phyloP scores from a whole-genome alignment of 2,329 filamentous ascomycete species.

The Blumeria graminis region DNA sequence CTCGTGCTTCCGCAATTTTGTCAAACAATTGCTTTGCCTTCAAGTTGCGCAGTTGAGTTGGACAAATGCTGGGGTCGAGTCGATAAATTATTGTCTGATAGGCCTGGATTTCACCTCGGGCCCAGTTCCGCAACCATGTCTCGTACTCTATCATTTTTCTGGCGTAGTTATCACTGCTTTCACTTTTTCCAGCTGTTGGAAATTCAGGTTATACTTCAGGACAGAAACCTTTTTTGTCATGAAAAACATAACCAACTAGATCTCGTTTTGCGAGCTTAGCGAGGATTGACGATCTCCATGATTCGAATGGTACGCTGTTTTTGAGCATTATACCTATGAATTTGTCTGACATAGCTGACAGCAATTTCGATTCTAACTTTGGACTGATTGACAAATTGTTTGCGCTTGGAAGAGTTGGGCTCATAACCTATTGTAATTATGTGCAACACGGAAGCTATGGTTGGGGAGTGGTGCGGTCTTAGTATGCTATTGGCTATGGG shows the following conservation, averaged over 20 bases:
- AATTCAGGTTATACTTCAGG: neutral
- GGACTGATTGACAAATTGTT: neutral
- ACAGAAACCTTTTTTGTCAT: neutral
- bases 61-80: neutral
- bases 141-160: neutral
- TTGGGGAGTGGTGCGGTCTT: no score
- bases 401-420: neutral
- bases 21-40: neutral
- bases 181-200: neutral
- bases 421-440: neutral
- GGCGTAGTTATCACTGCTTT: neutral
- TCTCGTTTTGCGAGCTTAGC: neutral
- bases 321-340: neutral
- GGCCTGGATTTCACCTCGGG: neutral
- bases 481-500: no score
- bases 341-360: neutral
- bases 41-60: neutral
- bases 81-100: neutral
- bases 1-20: neutral
- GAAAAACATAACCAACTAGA: neutral
- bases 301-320: neutral
- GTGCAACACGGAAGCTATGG: no score
- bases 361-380: neutral
- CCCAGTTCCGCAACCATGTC: neutral
- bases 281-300: neutral